These are phyloP conservation scores for Tolypocladium sp. DNA, from an alignment of 2,329 filamentous ascomycete species.

Conservation along the genomic window DNA sequence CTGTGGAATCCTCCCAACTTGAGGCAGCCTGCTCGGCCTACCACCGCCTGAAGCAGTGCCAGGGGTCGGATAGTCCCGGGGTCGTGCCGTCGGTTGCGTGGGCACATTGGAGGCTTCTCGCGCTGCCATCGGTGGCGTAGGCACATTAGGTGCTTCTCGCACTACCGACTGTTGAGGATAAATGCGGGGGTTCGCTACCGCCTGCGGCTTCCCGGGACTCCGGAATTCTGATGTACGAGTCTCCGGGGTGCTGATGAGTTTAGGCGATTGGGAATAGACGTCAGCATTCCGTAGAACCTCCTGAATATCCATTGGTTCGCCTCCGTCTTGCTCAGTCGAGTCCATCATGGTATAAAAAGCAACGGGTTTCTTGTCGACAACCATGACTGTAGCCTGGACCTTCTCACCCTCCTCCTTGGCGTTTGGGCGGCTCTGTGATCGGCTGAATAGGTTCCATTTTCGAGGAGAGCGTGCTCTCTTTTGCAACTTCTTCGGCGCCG, in stretches of 20 bases:
- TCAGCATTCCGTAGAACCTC: slow-evolving; percentile 43
- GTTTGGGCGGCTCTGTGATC: slow-evolving; percentile 38
- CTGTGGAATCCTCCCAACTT: slow-evolving; percentile 78
- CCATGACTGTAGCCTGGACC: slow-evolving; percentile 39
- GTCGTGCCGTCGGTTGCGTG: slow-evolving; percentile 1
- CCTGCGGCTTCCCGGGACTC: not conserved
- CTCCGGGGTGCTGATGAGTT: not conserved
- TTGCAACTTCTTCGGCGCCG: slow-evolving; percentile 42
- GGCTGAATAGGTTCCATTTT: slow-evolving; percentile 56
- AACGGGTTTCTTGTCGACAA: slow-evolving; percentile 40
- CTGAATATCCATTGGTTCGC: slow-evolving; percentile 27
- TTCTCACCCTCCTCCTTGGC: slow-evolving; percentile 25
- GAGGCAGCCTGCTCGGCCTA: slow-evolving; percentile 54
- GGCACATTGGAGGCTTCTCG: not conserved
- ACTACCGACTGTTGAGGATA: not conserved
- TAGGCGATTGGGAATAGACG: slow-evolving; percentile 18
- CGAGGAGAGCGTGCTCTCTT: slow-evolving; percentile 47
- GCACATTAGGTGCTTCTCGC: not conserved
- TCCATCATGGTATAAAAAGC: slow-evolving; percentile 56
- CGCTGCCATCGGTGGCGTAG: not conserved
- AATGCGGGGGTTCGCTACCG: not conserved
- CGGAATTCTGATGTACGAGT: not conserved
- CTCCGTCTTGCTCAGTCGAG: slow-evolving; percentile 44
- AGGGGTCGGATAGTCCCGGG: not conserved
- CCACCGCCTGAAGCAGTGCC: not conserved